phyloP scores from a whole-genome alignment of 176 grass and related monocot genomes.

The Dendrocalamus sinicus region DNA sequence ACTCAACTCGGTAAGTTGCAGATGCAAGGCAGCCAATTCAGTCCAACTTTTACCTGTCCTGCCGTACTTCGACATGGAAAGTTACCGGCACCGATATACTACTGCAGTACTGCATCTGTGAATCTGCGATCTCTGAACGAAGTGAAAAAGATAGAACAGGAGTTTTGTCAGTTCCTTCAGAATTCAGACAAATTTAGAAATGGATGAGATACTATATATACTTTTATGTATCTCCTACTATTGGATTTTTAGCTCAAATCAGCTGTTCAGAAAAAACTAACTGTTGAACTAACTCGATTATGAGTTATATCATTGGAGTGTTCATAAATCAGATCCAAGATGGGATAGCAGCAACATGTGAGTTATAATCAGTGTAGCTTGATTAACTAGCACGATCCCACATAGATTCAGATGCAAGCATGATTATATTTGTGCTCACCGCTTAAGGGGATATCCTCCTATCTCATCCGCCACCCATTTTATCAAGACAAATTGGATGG shows the following conservation, averaged over 20 bases:
- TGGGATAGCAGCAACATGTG: background rate
- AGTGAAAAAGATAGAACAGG: background rate
- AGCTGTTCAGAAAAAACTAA: background rate
- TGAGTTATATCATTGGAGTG: background rate
- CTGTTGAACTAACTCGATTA: constrained; percentile 21
- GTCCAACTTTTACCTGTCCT: constrained; percentile 23
- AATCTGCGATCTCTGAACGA: background rate
- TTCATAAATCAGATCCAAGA: background rate
- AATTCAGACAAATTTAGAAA: background rate
- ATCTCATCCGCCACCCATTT: too few relatives aligned
- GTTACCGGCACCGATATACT: background rate
- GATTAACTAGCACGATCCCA: background rate
- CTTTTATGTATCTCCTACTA: background rate
- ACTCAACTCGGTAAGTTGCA: background rate
- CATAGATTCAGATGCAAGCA: background rate
- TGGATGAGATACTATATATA: background rate
- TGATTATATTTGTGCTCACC: background rate
- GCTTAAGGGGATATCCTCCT: background rate
- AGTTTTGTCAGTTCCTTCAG: background rate
- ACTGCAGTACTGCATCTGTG: background rate
- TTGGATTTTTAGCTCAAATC: background rate
- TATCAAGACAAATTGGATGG: too few relatives aligned
- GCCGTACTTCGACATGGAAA: background rate
- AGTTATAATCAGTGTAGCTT: background rate
- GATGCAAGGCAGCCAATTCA: constrained; percentile 8